Evolutionary conservation across 2,329 filamentous ascomycete species (phyloP).

Genomic region (Whalleya microplaca): DNA sequence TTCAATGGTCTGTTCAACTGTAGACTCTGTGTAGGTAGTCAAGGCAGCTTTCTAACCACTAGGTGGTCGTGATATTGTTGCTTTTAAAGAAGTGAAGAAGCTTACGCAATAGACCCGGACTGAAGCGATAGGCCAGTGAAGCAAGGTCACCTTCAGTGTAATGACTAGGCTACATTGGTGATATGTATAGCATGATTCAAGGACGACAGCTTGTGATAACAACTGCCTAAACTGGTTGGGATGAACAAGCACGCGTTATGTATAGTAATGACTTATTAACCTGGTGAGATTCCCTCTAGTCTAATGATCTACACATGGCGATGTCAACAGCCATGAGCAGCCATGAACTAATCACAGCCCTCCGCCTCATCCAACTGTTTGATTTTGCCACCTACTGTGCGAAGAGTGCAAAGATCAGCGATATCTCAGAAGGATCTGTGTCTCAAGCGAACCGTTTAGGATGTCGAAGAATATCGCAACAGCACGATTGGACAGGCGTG

Average conservation of each 20-base stretch:
- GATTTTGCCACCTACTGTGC: background rate
- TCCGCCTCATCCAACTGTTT: background rate
- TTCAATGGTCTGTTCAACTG: background rate
- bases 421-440: background rate
- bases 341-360: too few species aligned
- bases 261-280: background rate
- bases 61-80: too few species aligned
- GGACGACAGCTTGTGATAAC: too few species aligned
- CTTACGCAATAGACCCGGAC: too few species aligned
- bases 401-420: background rate
- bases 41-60: too few species aligned
- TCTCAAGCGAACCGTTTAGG: background rate
- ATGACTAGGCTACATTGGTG: too few species aligned
- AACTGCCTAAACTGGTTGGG: background rate
- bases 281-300: too few species aligned
- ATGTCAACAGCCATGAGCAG: background rate
- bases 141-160: too few species aligned
- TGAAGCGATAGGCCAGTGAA: too few species aligned
- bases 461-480: background rate
- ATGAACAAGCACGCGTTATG: background rate
- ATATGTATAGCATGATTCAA: too few species aligned
- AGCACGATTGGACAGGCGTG: background rate
- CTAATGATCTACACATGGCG: background rate
- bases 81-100: too few species aligned
- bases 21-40: background rate